Evolutionary conservation across 169 alveolate species (phyloP).

Genomic region (Eimeria necatrix): DNA sequence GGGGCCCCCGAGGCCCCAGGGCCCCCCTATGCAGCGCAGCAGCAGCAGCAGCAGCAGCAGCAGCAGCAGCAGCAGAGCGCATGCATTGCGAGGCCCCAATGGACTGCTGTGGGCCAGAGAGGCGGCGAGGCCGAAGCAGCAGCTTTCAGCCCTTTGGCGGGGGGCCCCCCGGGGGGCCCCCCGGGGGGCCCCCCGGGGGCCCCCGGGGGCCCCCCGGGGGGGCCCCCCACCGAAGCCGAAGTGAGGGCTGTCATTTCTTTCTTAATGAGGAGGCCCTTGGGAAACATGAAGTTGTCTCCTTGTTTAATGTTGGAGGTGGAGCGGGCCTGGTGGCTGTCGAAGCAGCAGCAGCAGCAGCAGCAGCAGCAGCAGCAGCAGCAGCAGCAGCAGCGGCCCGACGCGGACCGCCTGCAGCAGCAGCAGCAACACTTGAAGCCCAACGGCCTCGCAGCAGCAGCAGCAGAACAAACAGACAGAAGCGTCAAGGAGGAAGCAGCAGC

Average conservation of each 20-base stretch:
- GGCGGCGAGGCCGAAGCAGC: background rate
- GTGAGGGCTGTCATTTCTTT: background rate
- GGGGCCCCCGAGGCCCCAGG: background rate
- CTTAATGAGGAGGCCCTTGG: conserved; percentile 5
- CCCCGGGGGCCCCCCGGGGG: background rate
- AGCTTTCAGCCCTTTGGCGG: too few species aligned
- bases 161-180: too few species aligned
- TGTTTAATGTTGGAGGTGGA: conserved; percentile 29
- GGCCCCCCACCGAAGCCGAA: conserved; percentile 59
- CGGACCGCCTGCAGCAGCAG: too few species aligned
- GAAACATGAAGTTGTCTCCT: background rate
- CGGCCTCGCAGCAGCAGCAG: background rate
- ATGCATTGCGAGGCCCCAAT: background rate
- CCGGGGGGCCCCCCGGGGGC: too few species aligned
- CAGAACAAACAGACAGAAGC: background rate
- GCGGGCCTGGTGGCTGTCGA: conserved; percentile 32
- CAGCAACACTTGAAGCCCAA: too few species aligned
- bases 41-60: conserved; percentile 34
- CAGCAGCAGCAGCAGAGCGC: conserved; percentile 12
- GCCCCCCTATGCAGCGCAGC: background rate
- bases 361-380: conserved; percentile 22
- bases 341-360: conserved; percentile 62
- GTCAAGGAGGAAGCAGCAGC: background rate
- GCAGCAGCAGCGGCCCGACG: background rate
- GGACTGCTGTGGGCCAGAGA: background rate